A percentile compares a stretch with the other conserved stretches of the same genome.
phyloP scores from a whole-genome alignment of 345 rosid species.

The Schrenkiella parvula region DNA sequence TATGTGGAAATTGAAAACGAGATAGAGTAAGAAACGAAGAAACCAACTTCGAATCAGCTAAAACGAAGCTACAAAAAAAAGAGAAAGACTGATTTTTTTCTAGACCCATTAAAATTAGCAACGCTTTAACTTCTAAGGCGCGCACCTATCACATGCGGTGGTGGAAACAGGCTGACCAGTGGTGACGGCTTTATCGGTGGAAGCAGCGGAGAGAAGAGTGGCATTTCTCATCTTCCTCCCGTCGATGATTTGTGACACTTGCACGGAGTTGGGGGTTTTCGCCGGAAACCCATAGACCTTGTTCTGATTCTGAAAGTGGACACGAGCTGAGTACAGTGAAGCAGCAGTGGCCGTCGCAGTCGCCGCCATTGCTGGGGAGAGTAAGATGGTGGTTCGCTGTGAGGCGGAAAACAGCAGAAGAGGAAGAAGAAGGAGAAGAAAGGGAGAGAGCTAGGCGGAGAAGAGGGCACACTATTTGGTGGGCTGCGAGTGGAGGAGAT shows the following conservation, averaged over 20 bases:
- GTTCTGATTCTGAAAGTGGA: slow-evolving; percentile 9
- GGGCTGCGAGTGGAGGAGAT: slow-evolving; percentile 11
- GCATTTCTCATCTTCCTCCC: slow-evolving; percentile 27
- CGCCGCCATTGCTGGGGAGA: slow-evolving; percentile 27
- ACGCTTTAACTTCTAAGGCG: not conserved
- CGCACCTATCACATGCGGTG: slow-evolving; percentile 10
- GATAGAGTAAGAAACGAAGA: not conserved
- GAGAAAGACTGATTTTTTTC: not conserved
- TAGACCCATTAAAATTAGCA: not conserved
- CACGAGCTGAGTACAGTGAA: slow-evolving; percentile 5
- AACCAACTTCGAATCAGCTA: not conserved
- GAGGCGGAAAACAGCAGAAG: slow-evolving; percentile 28
- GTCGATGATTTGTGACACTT: slow-evolving; percentile 15
- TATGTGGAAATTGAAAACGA: not conserved
- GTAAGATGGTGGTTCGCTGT: slow-evolving; percentile 10
- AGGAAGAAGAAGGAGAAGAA: not conserved
- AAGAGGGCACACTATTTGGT: not conserved
- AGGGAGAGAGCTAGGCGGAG: not conserved
- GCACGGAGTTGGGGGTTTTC: slow-evolving; percentile 15
- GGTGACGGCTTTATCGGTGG: slow-evolving; percentile 20
- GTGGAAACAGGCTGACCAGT: slow-evolving; percentile 14
- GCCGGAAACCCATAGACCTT: slow-evolving; percentile 7
- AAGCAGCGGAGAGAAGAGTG: slow-evolving; percentile 22
- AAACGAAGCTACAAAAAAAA: not conserved
- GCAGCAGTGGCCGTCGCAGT: slow-evolving; percentile 11